phyloP scores from a whole-genome alignment of 2,329 filamentous ascomycete species.

The Alternaria metachromatica region DNA sequence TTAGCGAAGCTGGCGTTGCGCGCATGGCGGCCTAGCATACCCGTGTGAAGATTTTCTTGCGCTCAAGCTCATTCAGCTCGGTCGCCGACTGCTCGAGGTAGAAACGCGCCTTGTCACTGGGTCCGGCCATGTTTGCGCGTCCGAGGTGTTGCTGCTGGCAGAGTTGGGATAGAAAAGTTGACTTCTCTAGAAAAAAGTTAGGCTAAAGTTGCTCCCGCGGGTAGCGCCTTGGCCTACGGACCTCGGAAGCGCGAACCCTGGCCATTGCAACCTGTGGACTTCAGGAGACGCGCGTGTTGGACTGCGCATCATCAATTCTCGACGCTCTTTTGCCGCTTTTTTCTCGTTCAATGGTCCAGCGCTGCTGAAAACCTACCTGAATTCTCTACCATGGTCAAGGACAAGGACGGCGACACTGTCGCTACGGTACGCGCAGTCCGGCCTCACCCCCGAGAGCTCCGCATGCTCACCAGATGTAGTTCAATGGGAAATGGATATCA shows the following conservation, averaged over 20 bases:
- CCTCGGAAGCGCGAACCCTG: conserved; percentile 27
- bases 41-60: conserved; percentile 87
- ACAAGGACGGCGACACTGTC: conserved; percentile 68
- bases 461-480: conserved; percentile 51
- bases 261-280: conserved; percentile 17
- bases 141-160: conserved; percentile 12
- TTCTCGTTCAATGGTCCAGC: conserved; percentile 25
- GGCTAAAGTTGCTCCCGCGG: conserved; percentile 24
- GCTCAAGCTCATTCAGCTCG: conserved; percentile 89
- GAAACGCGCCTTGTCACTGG: conserved; percentile 93
- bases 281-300: conserved; percentile 38
- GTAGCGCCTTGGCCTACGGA: conserved; percentile 31
- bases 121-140: conserved; percentile 70
- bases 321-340: conserved; percentile 38
- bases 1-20: conserved; percentile 11
- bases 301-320: conserved; percentile 24
- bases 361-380: conserved; percentile 4
- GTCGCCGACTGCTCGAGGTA: conserved; percentile 92
- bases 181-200: conserved; percentile 19
- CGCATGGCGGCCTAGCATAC: conserved; percentile 51
- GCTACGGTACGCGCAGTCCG: conserved; percentile 57
- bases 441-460: conserved; percentile 29
- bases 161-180: conserved; percentile 29
- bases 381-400: conserved; percentile 61
- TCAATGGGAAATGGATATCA: conserved; percentile 90